Evolutionary conservation across 2,329 filamentous ascomycete genomes (phyloP).

Genomic region (Colletotrichum somersetense): DNA sequence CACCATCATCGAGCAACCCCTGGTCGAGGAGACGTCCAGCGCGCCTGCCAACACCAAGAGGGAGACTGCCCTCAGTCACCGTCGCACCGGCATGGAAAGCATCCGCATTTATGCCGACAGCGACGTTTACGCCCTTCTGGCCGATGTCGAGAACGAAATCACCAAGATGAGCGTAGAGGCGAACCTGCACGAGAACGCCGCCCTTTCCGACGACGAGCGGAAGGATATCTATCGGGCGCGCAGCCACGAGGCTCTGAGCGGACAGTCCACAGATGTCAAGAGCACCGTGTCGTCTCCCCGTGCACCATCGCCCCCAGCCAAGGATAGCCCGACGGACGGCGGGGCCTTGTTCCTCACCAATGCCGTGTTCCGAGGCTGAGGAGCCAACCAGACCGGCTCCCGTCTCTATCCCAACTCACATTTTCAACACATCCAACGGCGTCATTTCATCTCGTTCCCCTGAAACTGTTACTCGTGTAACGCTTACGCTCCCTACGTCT

Average conservation of each 20-base stretch:
- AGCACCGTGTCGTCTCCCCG: conserved; percentile 49
- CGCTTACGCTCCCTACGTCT: conserved; percentile 40
- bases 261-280: conserved; percentile 47
- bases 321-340: conserved; percentile 31
- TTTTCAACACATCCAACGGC: conserved; percentile 16
- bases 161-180: conserved; percentile 55
- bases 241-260: conserved; percentile 65
- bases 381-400: conserved; percentile 14
- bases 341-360: conserved; percentile 43
- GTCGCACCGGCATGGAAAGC: conserved; percentile 67
- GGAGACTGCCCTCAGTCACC: conserved; percentile 46
- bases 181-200: conserved; percentile 51
- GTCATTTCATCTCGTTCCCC: conserved; percentile 27
- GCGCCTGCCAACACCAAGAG: conserved; percentile 44
- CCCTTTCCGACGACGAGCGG: conserved; percentile 52
- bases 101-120: conserved; percentile 77
- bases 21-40: conserved; percentile 58
- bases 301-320: conserved; percentile 43
- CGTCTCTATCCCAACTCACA: conserved; percentile 1
- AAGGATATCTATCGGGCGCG: conserved; percentile 60
- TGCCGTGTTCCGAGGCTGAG: conserved; percentile 43
- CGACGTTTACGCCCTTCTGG: conserved; percentile 75
- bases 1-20: conserved; percentile 66
- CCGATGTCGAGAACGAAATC: conserved; percentile 75
- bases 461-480: conserved; percentile 25